phyloP scores from a whole-genome alignment of 345 rosid species.

The Moricandia moricandioides region DNA sequence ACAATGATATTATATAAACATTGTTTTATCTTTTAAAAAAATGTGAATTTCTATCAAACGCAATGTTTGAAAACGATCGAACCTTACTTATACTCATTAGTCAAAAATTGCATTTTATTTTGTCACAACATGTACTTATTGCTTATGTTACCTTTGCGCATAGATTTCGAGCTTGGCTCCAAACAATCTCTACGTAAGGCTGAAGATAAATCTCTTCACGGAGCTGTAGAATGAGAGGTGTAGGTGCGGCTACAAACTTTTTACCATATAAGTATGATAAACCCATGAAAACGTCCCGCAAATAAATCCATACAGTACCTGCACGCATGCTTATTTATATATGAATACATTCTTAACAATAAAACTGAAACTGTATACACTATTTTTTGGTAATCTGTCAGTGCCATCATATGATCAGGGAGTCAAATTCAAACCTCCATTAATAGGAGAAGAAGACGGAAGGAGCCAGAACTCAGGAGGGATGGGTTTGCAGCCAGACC shows the following conservation, averaged over 20 bases:
- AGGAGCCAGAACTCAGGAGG: constrained; percentile 62
- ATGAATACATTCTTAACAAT: not conserved
- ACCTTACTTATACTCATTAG: too few relatives aligned
- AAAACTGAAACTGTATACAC: not conserved
- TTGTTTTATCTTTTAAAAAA: too few relatives aligned
- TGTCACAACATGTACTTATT: not conserved
- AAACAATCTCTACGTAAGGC: not conserved
- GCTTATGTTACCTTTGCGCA: not conserved
- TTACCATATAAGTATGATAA: not conserved
- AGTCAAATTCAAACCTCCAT: constrained; percentile 7
- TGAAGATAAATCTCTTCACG: not conserved
- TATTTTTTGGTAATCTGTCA: not conserved
- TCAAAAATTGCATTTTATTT: too few relatives aligned
- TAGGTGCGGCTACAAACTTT: not conserved
- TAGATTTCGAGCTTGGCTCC: not conserved
- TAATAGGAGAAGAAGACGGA: constrained; percentile 35
- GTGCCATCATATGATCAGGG: not conserved
- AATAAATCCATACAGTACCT: not conserved
- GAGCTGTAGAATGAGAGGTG: not conserved
- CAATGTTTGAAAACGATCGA: too few relatives aligned
- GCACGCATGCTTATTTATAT: constrained; percentile 15
- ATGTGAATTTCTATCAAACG: too few relatives aligned
- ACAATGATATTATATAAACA: too few relatives aligned
- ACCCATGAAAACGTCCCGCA: not conserved
- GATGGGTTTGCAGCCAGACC: constrained; percentile 54